These are phyloP conservation scores for Lithohypha guttulata DNA, from an alignment of 2,329 filamentous ascomycete genomes.

Conservation along the genomic window DNA sequence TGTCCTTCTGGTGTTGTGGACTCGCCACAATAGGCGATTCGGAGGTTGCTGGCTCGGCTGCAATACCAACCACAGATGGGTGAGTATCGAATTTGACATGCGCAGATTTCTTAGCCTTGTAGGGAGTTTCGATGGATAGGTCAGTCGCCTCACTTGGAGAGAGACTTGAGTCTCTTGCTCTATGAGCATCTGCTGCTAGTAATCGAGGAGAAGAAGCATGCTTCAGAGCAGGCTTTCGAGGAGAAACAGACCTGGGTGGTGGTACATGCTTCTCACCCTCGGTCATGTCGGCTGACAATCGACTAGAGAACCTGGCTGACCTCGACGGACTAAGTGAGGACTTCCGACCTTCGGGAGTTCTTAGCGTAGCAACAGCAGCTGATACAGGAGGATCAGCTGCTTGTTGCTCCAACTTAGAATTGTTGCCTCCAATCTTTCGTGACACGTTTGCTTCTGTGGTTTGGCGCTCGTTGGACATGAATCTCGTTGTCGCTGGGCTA, in stretches of 20 bases:
- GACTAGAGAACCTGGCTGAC: slow-evolving; percentile 46
- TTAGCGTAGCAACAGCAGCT: slow-evolving; percentile 2
- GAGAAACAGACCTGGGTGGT: slow-evolving; percentile 48
- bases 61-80: slow-evolving; percentile 38
- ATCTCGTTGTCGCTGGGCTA: not conserved
- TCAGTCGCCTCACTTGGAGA: slow-evolving; percentile 47
- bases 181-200: slow-evolving; percentile 5
- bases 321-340: slow-evolving; percentile 40
- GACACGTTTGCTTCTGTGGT: slow-evolving; percentile 20
- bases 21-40: slow-evolving; percentile 27
- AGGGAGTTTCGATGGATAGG: slow-evolving; percentile 38
- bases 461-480: slow-evolving; percentile 10
- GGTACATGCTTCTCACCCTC: slow-evolving; percentile 45
- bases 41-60: slow-evolving; percentile 27
- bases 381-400: not conserved
- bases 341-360: slow-evolving; percentile 4
- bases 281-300: slow-evolving; percentile 37
- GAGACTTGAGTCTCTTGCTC: slow-evolving; percentile 17
- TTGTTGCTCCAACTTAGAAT: slow-evolving; percentile 8
- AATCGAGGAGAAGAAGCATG: slow-evolving; percentile 27
- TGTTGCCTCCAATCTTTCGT: slow-evolving; percentile 16
- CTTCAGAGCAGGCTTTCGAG: slow-evolving; percentile 53
- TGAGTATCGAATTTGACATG: slow-evolving; percentile 61
- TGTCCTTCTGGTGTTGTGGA: slow-evolving; percentile 22
- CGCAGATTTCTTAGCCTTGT: slow-evolving; percentile 41